A percentile compares a stretch with the other conserved stretches of the same genome.
These are phyloP conservation scores for Otatea glauca DNA, from an alignment of 176 grass and related monocot genomes.

Conservation along the genomic window DNA sequence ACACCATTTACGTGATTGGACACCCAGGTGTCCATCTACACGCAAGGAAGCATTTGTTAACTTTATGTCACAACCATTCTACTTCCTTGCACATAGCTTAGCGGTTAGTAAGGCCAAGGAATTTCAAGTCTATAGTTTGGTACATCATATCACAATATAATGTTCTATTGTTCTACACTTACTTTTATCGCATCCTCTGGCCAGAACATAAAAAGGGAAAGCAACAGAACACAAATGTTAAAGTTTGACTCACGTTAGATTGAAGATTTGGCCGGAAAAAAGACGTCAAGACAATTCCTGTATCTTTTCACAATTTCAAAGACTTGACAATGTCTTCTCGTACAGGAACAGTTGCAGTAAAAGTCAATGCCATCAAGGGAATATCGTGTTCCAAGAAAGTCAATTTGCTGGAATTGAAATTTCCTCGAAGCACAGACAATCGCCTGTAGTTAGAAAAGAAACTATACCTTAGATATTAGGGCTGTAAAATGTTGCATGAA, in stretches of 20 bases:
- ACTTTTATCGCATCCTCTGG: neutral
- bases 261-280: constrained; percentile 94
- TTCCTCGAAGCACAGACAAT: constrained; percentile 75
- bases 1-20: neutral
- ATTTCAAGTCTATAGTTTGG: constrained; percentile 6
- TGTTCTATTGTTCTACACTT: neutral
- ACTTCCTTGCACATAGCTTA: neutral
- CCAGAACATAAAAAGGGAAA: constrained; percentile 34
- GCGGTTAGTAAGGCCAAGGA: neutral
- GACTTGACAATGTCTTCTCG: constrained; percentile 87
- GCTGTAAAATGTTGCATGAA: neutral
- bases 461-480: constrained; percentile 11
- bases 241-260: constrained; percentile 68
- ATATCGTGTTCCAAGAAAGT: constrained; percentile 79
- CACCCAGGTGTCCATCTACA: constrained; percentile 12
- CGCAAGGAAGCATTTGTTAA: neutral
- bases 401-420: constrained; percentile 72
- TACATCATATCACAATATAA: constrained; percentile 7
- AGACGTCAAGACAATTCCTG: constrained; percentile 68
- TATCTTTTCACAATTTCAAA: constrained; percentile 72
- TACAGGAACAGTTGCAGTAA: constrained; percentile 87
- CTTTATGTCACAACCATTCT: neutral
- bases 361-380: constrained; percentile 92
- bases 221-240: constrained; percentile 8
- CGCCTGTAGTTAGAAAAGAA: constrained; percentile 45